Percentiles rank a stretch among this genome's conserved stretches.
Evolutionary conservation across 257 asterid genomes (phyloP).

Genomic region (Vinca minor): DNA sequence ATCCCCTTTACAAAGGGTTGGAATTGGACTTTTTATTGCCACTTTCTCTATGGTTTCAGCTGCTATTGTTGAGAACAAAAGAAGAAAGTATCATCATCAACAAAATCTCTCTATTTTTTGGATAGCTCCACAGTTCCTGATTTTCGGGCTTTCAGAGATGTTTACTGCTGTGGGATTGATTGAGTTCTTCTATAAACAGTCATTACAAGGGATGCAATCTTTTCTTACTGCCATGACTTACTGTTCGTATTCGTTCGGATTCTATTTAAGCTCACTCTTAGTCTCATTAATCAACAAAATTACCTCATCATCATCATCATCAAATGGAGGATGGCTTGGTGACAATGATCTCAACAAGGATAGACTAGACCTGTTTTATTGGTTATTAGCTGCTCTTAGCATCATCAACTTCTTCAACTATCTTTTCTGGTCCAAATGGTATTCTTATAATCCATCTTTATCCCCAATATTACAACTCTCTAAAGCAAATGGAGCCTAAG

Average conservation of each 20-base stretch:
- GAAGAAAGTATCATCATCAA: constrained; percentile 25
- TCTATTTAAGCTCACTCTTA: constrained; percentile 54
- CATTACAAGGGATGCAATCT: constrained; percentile 57
- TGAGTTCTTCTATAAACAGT: constrained; percentile 61
- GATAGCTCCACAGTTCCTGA: constrained; percentile 69
- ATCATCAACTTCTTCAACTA: constrained; percentile 56
- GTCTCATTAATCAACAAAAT: constrained; percentile 48
- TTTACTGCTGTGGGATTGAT: constrained; percentile 69
- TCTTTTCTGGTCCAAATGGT: constrained; percentile 62
- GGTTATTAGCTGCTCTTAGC: constrained; percentile 64
- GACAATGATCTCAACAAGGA: constrained; percentile 58
- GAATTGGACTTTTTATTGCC: constrained; percentile 54
- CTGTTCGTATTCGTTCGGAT: constrained; percentile 61
- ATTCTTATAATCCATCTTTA: constrained; percentile 40
- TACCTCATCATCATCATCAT: constrained; percentile 22
- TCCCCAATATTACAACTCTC: neutral
- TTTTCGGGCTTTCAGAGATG: constrained; percentile 65
- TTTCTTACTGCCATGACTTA: constrained; percentile 67
- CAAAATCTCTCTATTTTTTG: constrained; percentile 45
- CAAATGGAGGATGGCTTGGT: constrained; percentile 48
- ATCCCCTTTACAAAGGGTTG: constrained; percentile 55
- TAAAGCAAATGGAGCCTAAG: constrained; percentile 9
- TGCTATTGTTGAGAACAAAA: constrained; percentile 45
- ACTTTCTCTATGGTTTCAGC: constrained; percentile 73
- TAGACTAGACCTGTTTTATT: constrained; percentile 60